Evolutionary conservation across 2,329 filamentous ascomycete species (phyloP).

Genomic region (Aspergillus persii): DNA sequence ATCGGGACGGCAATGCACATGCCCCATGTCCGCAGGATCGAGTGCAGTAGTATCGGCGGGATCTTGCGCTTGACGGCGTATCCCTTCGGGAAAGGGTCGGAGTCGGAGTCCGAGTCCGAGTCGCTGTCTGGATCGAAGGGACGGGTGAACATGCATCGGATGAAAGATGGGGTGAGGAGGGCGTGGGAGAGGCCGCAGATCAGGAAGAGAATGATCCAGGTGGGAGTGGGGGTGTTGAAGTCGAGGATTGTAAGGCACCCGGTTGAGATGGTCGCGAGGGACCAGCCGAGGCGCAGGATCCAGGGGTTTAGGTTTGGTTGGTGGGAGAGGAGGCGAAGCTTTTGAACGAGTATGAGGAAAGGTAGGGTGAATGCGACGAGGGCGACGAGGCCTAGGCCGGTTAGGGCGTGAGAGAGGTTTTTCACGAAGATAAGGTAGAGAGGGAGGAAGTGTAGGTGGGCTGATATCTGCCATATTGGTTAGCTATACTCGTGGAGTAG

Average conservation of each 20-base stretch:
- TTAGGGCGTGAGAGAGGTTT: conserved; percentile 30
- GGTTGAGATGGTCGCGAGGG: conserved; percentile 33
- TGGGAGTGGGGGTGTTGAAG: conserved; percentile 29
- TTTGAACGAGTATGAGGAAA: conserved; percentile 19
- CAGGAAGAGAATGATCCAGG: conserved; percentile 39
- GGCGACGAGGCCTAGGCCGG: conserved; percentile 41
- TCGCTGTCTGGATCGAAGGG: not conserved
- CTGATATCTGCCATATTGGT: conserved; percentile 34
- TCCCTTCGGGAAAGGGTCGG: not conserved
- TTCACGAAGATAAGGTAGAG: conserved; percentile 42
- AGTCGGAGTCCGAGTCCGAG: not conserved
- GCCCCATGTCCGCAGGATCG: conserved; percentile 41
- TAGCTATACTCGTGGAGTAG: not conserved
- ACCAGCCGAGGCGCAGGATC: conserved; percentile 46
- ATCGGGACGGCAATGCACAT: conserved; percentile 47
- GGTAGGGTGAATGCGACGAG: conserved; percentile 29
- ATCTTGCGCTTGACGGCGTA: not conserved
- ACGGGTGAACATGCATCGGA: conserved; percentile 36
- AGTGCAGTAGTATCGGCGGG: conserved; percentile 37
- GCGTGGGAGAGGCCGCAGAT: conserved; percentile 44
- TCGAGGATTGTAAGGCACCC: conserved; percentile 41
- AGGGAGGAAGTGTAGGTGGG: conserved; percentile 43
- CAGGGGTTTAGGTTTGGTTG: conserved; percentile 30
- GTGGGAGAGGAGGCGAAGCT: conserved; percentile 5
- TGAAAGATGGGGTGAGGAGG: conserved; percentile 41